Percentiles rank a stretch among this genome's conserved stretches.
These are phyloP conservation scores for Wickerhamomyces silvicola DNA, from an alignment of 805 yeast species.

Conservation along the genomic window DNA sequence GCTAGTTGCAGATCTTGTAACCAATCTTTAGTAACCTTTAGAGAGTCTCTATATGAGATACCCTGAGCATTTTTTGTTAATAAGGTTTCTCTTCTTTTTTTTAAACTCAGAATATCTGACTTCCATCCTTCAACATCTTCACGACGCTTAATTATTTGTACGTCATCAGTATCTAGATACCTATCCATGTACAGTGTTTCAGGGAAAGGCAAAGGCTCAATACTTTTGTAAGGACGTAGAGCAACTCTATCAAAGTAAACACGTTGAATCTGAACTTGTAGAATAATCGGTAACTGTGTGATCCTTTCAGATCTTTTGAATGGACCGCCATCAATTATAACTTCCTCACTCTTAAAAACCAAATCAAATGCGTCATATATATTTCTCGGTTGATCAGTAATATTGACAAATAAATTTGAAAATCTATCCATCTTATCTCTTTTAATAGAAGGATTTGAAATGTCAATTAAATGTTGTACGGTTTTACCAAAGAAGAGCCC, in stretches of 20 bases:
- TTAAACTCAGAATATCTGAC: slow-evolving; percentile 39
- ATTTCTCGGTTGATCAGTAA: slow-evolving; percentile 82
- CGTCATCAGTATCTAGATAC: slow-evolving; percentile 65
- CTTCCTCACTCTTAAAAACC: slow-evolving; percentile 67
- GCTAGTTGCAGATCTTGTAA: slow-evolving; percentile 36
- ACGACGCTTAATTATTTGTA: slow-evolving; percentile 43
- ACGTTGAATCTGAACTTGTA: slow-evolving; percentile 91
- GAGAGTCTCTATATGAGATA: slow-evolving; percentile 41
- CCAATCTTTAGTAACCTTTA: slow-evolving; percentile 52
- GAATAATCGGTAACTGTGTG: slow-evolving; percentile 64
- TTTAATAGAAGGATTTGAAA: slow-evolving; percentile 26
- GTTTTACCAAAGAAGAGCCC: slow-evolving; percentile 80
- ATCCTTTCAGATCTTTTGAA: slow-evolving; percentile 72
- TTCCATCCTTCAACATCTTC: slow-evolving; percentile 57
- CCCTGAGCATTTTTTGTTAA: slow-evolving; percentile 43
- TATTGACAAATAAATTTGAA: slow-evolving; percentile 74
- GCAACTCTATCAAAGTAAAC: slow-evolving; percentile 79
- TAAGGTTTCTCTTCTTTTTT: slow-evolving; percentile 36
- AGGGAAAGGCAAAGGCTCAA: slow-evolving; percentile 75
- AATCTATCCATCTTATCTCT: slow-evolving; percentile 67
- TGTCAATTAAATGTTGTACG: slow-evolving; percentile 64
- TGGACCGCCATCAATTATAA: slow-evolving; percentile 57
- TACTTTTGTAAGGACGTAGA: slow-evolving; percentile 72
- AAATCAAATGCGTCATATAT: slow-evolving; percentile 87
- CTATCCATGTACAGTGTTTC: slow-evolving; percentile 81